Evolutionary conservation across 2,329 filamentous ascomycete genomes (phyloP).

Genomic region (Curvularia eragrostidis): DNA sequence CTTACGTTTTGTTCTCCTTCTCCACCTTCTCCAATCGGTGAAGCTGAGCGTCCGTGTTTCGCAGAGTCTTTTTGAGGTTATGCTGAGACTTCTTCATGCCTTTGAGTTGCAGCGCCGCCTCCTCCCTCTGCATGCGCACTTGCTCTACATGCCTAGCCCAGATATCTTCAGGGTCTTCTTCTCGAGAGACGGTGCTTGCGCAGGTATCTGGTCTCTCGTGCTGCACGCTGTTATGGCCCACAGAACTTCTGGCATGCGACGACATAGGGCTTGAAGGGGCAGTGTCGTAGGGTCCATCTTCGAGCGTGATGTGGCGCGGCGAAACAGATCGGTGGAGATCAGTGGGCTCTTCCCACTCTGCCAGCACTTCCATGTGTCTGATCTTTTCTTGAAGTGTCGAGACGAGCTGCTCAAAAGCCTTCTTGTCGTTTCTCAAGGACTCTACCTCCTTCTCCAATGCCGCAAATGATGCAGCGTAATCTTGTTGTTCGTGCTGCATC

Average conservation of each 20-base stretch:
- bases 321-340: slow-evolving; percentile 17
- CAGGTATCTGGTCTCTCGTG: slow-evolving; percentile 30
- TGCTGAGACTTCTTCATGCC: slow-evolving; percentile 40
- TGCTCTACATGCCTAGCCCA: slow-evolving; percentile 47
- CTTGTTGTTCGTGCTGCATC: slow-evolving; percentile 32
- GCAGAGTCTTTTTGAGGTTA: slow-evolving; percentile 42
- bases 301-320: slow-evolving; percentile 19
- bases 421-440: slow-evolving; percentile 40
- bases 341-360: slow-evolving; percentile 30
- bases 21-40: slow-evolving; percentile 44
- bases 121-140: slow-evolving; percentile 43
- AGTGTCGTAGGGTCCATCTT: slow-evolving; percentile 19
- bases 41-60: slow-evolving; percentile 42
- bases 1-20: slow-evolving; percentile 29
- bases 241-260: slow-evolving; percentile 20
- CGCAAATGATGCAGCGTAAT: slow-evolving; percentile 33
- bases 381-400: slow-evolving; percentile 42
- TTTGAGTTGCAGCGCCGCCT: slow-evolving; percentile 43
- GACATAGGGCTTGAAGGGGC: slow-evolving; percentile 16
- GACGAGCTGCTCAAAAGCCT: slow-evolving; percentile 40
- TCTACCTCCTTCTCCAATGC: slow-evolving; percentile 41
- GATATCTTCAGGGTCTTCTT: slow-evolving; percentile 32
- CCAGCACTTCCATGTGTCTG: slow-evolving; percentile 33
- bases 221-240: slow-evolving; percentile 16
- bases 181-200: slow-evolving; percentile 24